A percentile compares a stretch with the other conserved stretches of the same genome.
Conservation (phyloP, 1,139 yeast species). For the Sugiyamaella japonica region DNA sequence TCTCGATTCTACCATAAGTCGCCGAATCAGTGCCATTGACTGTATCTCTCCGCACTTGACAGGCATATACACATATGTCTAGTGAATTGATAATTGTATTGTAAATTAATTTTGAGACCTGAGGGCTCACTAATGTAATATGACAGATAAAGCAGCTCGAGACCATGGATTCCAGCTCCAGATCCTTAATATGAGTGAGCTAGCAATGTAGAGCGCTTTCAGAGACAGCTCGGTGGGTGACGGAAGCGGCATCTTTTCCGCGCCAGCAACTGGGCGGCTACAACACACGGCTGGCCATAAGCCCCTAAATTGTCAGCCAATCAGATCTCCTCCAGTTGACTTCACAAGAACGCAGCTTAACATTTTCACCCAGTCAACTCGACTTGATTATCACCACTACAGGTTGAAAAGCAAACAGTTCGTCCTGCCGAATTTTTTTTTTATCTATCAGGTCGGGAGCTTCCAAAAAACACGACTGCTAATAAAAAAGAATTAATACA, state of each 20-base stretch:
- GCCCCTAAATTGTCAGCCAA: not conserved
- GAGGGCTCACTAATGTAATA: no score
- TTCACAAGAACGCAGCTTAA: conserved; percentile 1
- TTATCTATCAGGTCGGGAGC: not conserved
- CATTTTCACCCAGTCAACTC: conserved; percentile 5
- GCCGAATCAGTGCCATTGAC: no score
- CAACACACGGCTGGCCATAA: conserved; percentile 1
- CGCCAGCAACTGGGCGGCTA: not conserved
- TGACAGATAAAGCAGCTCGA: no score
- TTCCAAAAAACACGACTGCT: not conserved
- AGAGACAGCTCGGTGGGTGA: no score
- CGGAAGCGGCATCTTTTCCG: conserved; percentile 22
- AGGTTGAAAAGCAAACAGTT: not conserved
- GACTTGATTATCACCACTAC: not conserved
- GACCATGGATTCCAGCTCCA: no score
- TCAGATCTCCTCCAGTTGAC: conserved; percentile 4
- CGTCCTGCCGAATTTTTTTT: not conserved
- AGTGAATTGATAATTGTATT: no score
- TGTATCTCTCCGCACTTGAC: no score
- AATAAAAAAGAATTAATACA: not conserved
- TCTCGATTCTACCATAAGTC: no score
- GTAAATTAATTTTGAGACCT: no score
- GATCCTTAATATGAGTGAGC: no score
- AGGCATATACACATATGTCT: not conserved
- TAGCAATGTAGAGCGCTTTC: no score